These are phyloP conservation scores for Zygoascus bituminiphila DNA, from an alignment of 805 yeast genomes.

Conservation along the genomic window DNA sequence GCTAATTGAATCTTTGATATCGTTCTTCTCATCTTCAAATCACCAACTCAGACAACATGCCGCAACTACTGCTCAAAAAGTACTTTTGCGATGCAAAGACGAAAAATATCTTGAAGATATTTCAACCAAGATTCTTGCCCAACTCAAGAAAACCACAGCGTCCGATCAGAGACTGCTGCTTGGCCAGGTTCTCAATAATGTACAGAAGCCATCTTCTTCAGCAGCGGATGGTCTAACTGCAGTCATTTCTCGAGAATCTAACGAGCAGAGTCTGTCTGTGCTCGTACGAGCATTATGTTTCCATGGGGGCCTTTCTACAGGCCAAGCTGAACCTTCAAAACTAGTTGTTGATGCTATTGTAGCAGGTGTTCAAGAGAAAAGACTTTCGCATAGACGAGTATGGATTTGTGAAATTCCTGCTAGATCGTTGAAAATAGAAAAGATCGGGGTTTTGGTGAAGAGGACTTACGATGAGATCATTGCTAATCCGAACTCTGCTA, in stretches of 20 bases:
- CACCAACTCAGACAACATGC: constrained; percentile 51
- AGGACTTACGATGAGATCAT: constrained; percentile 38
- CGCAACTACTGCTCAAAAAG: constrained; percentile 27
- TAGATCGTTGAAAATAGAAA: constrained; percentile 14
- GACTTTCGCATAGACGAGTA: constrained; percentile 48
- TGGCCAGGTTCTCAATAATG: constrained; percentile 36
- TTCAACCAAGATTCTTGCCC: constrained; percentile 46
- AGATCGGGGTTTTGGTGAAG: constrained; percentile 23
- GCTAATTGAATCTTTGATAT: constrained; percentile 41
- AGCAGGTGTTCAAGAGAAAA: constrained; percentile 62
- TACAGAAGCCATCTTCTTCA: constrained; percentile 27
- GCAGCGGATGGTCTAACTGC: constrained; percentile 39
- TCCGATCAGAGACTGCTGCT: constrained; percentile 58
- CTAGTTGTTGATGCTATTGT: constrained; percentile 28
- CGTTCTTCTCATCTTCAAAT: constrained; percentile 63
- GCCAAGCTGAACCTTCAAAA: constrained; percentile 20
- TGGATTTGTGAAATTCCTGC: constrained; percentile 44
- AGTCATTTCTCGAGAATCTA: constrained; percentile 62
- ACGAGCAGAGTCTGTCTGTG: constrained; percentile 52
- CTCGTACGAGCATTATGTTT: constrained; percentile 43
- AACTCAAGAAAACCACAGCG: constrained; percentile 50
- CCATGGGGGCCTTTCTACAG: constrained; percentile 25
- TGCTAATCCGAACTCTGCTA: constrained; percentile 45
- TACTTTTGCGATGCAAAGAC: constrained; percentile 20
- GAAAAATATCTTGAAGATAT: constrained; percentile 28